Evolutionary conservation across 768 basidiomycete species (phyloP), one percentile per base, ranked within the genome.

Genomic region (Xerocomellus chrysenteron): DNA sequence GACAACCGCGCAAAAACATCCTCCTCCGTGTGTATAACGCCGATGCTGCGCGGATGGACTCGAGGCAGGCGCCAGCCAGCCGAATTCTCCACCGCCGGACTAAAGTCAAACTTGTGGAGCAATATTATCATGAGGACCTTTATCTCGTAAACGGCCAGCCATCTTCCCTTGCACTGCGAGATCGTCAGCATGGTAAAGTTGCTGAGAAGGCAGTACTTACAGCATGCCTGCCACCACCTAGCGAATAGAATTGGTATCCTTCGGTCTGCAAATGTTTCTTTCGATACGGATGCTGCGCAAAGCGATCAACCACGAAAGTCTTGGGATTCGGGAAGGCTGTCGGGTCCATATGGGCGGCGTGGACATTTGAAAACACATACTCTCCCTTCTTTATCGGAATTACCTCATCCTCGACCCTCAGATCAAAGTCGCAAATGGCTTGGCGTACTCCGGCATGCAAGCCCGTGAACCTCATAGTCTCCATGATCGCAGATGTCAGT

Each of bases 401-500:
- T 6, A 11, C 40, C 50, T 42, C 47, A 7, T 55, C 54, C 26
- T 44, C 35, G 28, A 60, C 50, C 48, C 5, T 50, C 21, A 69
- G 45, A 6, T 57, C 58, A 37, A 68, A 52, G 51, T 69, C 58
- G n/a, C 55, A 36, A 11, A 3, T 50, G 6, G 64, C 68, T 26
- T 55, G 33, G 11, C 66, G 66, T 36, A 59, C 26, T 4, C 59
- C 64, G 1, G 60, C 49, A 11, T 65, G 58, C 53, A 70, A 33
- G 0, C 42, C 54, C 0, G 59, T 63, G n/a, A 68, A 50, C 30
- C 68, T 53, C 48, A 70, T 50, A 2, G 67, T 68, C 47, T 69
- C 68, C 63, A 70, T 63, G 33, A 70, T 52, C 0, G 64, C 66
- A 3, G 68, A 68, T 2, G 63, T 63, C 19, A 70, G n/a, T 0